Conservation (phyloP, 805 yeast genomes). For the Jamesozyma hellenica region DNA sequence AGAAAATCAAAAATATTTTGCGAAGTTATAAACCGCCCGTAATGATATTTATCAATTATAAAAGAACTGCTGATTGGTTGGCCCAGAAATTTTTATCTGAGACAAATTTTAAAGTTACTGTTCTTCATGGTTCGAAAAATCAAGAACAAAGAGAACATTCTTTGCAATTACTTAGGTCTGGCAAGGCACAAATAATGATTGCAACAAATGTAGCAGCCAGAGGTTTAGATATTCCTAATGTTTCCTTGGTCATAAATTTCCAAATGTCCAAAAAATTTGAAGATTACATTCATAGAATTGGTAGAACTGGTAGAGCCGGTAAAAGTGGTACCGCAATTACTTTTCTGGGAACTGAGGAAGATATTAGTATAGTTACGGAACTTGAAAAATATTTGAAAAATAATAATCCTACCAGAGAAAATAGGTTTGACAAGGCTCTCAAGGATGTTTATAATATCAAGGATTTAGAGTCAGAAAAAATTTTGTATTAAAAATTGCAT, state of each 20-base stretch:
- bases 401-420: constrained; percentile 18
- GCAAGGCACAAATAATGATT: constrained; percentile 52
- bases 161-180: constrained; percentile 45
- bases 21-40: constrained; percentile 42
- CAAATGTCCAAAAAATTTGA: constrained; percentile 75
- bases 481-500: constrained; percentile 6
- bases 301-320: constrained; percentile 96
- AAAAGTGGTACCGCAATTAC: constrained; percentile 66
- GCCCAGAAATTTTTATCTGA: constrained; percentile 39
- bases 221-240: constrained; percentile 87
- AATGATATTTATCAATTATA: constrained; percentile 74
- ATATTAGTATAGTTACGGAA: constrained; percentile 39
- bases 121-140: constrained; percentile 77
- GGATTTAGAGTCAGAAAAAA: constrained; percentile 7
- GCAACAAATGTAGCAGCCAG: constrained; percentile 96
- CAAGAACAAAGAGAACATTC: constrained; percentile 84
- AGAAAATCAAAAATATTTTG: constrained; percentile 17
- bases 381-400: constrained; percentile 30
- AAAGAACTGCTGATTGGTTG: constrained; percentile 60
- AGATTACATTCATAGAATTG: constrained; percentile 84
- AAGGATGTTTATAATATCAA: constrained; percentile 12
- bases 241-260: constrained; percentile 74
- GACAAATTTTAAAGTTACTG: constrained; percentile 41
- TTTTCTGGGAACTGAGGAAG: constrained; percentile 52
- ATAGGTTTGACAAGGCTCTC: constrained; percentile 11